These are phyloP conservation scores for Gastrodia elata DNA, from an alignment of 106 monocot species.

Conservation along the genomic window DNA sequence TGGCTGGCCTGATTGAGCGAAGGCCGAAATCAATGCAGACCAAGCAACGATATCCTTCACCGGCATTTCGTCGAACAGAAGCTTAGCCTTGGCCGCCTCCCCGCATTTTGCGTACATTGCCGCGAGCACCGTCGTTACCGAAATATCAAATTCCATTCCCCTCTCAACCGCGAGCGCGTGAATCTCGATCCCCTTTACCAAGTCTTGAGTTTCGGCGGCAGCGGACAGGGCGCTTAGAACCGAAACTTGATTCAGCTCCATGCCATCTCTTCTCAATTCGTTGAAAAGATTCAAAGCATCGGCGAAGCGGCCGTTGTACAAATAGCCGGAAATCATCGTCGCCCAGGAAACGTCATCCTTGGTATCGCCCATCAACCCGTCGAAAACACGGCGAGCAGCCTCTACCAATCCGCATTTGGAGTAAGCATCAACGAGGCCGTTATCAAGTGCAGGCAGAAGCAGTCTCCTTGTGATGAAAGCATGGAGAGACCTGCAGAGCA, in stretches of 20 bases:
- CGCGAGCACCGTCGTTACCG: slow-evolving; percentile 35
- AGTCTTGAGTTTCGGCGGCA: slow-evolving; percentile 51
- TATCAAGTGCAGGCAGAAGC: slow-evolving; percentile 20
- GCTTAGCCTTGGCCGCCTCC: slow-evolving; percentile 32
- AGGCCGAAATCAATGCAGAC: slow-evolving; percentile 75
- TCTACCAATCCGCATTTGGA: slow-evolving; percentile 43
- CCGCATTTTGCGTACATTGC: slow-evolving; percentile 67
- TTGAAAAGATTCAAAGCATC: slow-evolving; percentile 55
- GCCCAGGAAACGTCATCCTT: slow-evolving; percentile 64
- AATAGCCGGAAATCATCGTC: slow-evolving; percentile 66
- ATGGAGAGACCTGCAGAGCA: slow-evolving; percentile 41
- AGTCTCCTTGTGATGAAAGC: slow-evolving; percentile 37
- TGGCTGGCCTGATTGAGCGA: slow-evolving; percentile 30
- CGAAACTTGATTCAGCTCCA: slow-evolving; percentile 35
- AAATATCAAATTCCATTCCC: slow-evolving; percentile 26
- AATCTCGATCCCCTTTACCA: slow-evolving; percentile 35
- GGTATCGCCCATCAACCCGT: slow-evolving; percentile 18
- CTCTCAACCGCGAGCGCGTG: slow-evolving; percentile 30
- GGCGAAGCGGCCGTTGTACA: slow-evolving; percentile 21
- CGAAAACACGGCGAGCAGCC: slow-evolving; percentile 38
- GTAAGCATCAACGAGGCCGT: slow-evolving; percentile 67
- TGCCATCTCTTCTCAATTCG: slow-evolving; percentile 16
- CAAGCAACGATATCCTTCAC: slow-evolving; percentile 63
- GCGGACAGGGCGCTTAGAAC: slow-evolving; percentile 53
- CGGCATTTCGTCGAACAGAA: slow-evolving; percentile 36